Base-by-base conservation (phyloP, 73 alveolate genomes). In the Tetrahymena borealis region DNA sequence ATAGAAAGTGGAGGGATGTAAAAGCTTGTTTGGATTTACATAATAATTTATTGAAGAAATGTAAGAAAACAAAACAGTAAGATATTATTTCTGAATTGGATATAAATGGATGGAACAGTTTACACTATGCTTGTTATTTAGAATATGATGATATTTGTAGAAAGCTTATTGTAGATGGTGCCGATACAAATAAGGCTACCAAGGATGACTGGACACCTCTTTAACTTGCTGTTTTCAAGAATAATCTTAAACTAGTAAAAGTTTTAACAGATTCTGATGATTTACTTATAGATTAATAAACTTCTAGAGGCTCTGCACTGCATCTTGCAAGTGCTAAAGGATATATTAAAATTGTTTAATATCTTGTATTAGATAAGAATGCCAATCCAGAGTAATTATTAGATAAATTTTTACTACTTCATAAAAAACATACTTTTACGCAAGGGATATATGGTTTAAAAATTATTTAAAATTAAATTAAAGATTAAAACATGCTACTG, bases 181-280 rank as follows among this genome's bases (percentile, higher is more conserved):
- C 92, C 12, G 95, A 92, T 39, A 11, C 78, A 8, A 78, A 38
- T 28, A 77, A 78, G 18, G 90, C 60, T 12, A 78, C 95, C 4
- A 37, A 78, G 39, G 95, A 92, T 92, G 92, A 78, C n/a, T 92
- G 92, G 92, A 92, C 91, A 38, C 91, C 92, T 28, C 39, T 92
- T 33, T 37, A 78, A 38, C 60, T 92, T 32, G 95, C 95, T 9
- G 90, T 92, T 11, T 78, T 60, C 37, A 36, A 92, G 78, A 35
- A 42, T 20, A 77, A 60, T 60, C 28, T 60, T 32, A 60, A 60
- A 60, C 18, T 60, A n/a, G 85, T 60, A 0, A 60, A 60, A 15
- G 85, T 60, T 60, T n/a, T 60, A 60, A 60, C 85, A 5, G 85
- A 60, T n/a, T 60, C 85, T 20, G 85, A 60, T 9, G 85, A 60